Conservation (phyloP, 2,329 filamentous ascomycete genomes). For the Colletotrichum spinosum region DNA sequence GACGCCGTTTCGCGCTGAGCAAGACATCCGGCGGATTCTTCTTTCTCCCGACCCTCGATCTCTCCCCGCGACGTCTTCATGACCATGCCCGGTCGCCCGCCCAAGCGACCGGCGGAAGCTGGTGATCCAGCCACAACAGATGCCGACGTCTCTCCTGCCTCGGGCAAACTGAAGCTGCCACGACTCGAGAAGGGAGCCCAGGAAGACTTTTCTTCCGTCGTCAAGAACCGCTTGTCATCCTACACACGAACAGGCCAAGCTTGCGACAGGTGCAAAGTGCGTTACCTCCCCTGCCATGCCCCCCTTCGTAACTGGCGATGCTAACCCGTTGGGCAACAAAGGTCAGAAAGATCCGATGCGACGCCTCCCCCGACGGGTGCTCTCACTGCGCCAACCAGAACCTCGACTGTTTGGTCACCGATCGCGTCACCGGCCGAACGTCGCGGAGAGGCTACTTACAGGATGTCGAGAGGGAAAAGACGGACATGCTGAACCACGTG, state of each 20-base stretch:
- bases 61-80: neutral
- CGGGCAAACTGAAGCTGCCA: constrained; percentile 60
- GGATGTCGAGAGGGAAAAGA: constrained; percentile 78
- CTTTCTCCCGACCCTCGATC: neutral
- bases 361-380: constrained; percentile 83
- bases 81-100: constrained; percentile 50
- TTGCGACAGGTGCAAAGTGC: constrained; percentile 88
- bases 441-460: constrained; percentile 83
- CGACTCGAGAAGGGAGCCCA: constrained; percentile 57
- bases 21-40: neutral
- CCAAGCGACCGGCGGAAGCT: constrained; percentile 58
- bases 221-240: constrained; percentile 66
- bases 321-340: constrained; percentile 46
- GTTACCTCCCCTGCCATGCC: constrained; percentile 38
- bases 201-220: constrained; percentile 66
- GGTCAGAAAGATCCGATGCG: constrained; percentile 90
- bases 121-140: constrained; percentile 45
- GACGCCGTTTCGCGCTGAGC: no score
- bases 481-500: constrained; percentile 74
- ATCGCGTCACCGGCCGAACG: constrained; percentile 86
- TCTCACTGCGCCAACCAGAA: constrained; percentile 83
- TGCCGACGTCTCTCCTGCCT: constrained; percentile 17
- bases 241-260: constrained; percentile 81
- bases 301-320: neutral
- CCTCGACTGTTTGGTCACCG: constrained; percentile 85